Percentiles rank a stretch among this genome's conserved stretches.
These are phyloP conservation scores for Tillandsia leiboldiana DNA, from an alignment of 176 grass and related monocot genomes.

Conservation along the genomic window DNA sequence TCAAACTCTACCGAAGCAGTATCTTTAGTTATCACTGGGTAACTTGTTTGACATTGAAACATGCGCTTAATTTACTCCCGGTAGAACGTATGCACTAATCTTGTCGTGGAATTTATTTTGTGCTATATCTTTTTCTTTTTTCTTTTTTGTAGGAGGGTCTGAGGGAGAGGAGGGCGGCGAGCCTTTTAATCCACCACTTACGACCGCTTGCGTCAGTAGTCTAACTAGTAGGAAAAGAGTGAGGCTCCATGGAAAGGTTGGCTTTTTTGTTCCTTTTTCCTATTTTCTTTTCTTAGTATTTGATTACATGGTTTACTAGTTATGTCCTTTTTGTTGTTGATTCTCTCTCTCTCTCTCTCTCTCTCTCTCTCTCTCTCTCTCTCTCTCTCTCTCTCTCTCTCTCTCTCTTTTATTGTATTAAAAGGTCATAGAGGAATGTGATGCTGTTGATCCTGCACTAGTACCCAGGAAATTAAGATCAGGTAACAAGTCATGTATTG, in stretches of 20 bases:
- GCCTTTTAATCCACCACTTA: slow-evolving; percentile 13
- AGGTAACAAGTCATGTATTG: slow-evolving; percentile 25
- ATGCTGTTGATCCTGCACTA: slow-evolving; percentile 36
- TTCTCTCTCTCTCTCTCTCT: slow-evolving; percentile 6
- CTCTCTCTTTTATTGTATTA: slow-evolving; percentile 13
- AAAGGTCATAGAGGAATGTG: slow-evolving; percentile 37
- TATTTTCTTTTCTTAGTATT: neutral
- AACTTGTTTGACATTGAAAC: no score
- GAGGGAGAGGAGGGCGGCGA: slow-evolving; percentile 20
- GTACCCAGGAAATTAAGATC: slow-evolving; percentile 80
- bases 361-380: slow-evolving; percentile 9
- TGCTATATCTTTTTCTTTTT: neutral
- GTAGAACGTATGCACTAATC: neutral
- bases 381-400: slow-evolving; percentile 9
- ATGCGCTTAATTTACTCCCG: neutral
- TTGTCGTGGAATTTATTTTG: neutral
- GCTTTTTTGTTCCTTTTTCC: slow-evolving; percentile 4
- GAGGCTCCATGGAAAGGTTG: slow-evolving; percentile 43
- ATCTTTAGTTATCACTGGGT: no score
- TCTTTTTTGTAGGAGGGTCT: slow-evolving; percentile 1
- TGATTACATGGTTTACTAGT: neutral
- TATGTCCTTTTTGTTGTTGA: neutral
- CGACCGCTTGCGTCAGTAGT: slow-evolving; percentile 11
- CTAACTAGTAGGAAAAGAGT: slow-evolving; percentile 30
- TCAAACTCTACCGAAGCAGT: no score